Percentiles rank a stretch among this genome's conserved stretches.
Conservation (phyloP, 495 filamentous ascomycete genomes). For the Penicillium tannophilum region DNA sequence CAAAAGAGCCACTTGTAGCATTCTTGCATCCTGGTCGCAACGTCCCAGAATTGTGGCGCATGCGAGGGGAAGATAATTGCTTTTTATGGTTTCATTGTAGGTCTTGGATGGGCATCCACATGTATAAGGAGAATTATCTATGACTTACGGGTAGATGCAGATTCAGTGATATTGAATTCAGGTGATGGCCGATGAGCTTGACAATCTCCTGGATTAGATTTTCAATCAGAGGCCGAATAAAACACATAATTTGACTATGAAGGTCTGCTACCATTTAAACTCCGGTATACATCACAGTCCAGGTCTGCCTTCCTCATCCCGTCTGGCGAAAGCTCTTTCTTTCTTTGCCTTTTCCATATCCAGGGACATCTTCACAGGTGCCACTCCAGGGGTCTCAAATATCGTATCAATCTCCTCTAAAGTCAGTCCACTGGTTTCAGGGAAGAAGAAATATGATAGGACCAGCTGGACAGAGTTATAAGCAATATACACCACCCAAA, state of each 20-base stretch:
- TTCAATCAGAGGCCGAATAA: neutral
- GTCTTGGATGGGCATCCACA: neutral
- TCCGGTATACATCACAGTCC: neutral
- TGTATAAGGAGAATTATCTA: slow-evolving; percentile 5
- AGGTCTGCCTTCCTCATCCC: slow-evolving; percentile 19
- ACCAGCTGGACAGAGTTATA: slow-evolving; percentile 46
- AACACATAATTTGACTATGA: neutral
- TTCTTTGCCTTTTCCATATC: slow-evolving; percentile 48
- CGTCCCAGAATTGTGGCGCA: neutral
- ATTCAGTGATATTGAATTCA: neutral
- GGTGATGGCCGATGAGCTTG: neutral
- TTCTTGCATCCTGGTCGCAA: neutral
- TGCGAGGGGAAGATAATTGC: neutral
- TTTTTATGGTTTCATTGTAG: neutral
- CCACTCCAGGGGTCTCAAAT: slow-evolving; percentile 46
- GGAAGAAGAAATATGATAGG: slow-evolving; percentile 45
- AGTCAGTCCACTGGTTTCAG: slow-evolving; percentile 39
- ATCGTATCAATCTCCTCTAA: slow-evolving; percentile 49
- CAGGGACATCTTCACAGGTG: slow-evolving; percentile 47
- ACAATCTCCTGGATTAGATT: neutral
- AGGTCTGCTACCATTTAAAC: neutral
- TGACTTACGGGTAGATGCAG: slow-evolving; percentile 14
- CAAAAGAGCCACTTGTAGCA: neutral
- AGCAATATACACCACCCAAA: slow-evolving; percentile 47
- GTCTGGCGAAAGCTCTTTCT: slow-evolving; percentile 24